Percentiles rank a stretch among this genome's conserved stretches.
phyloP scores from a whole-genome alignment of 805 yeast genomes.

The Vanderwaltozyma polyspora region DNA sequence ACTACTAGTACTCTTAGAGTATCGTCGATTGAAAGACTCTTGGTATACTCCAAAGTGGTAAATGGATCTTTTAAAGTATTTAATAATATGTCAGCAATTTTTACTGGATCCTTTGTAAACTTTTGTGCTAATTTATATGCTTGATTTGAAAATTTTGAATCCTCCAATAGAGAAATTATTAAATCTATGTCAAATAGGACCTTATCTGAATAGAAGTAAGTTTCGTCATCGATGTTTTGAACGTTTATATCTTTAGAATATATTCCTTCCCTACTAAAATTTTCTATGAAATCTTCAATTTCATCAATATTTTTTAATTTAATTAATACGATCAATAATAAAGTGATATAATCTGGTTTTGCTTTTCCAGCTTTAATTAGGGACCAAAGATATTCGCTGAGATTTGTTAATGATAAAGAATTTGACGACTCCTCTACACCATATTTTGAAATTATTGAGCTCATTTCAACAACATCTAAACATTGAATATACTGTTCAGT shows the following conservation, averaged over 20 bases:
- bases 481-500: slow-evolving; percentile 61
- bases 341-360: slow-evolving; percentile 69
- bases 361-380: slow-evolving; percentile 47
- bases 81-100: slow-evolving; percentile 65
- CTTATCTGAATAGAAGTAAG: slow-evolving; percentile 24
- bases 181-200: slow-evolving; percentile 49
- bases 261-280: slow-evolving; percentile 22
- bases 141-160: slow-evolving; percentile 52
- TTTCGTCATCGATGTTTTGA: slow-evolving; percentile 28
- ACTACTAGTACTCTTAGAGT: slow-evolving; percentile 59
- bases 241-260: slow-evolving; percentile 19
- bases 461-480: slow-evolving; percentile 45
- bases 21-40: slow-evolving; percentile 63
- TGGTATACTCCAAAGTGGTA: slow-evolving; percentile 53
- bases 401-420: slow-evolving; percentile 31
- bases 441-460: slow-evolving; percentile 68
- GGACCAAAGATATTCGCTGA: slow-evolving; percentile 53
- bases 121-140: slow-evolving; percentile 62
- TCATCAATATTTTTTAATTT: slow-evolving; percentile 55
- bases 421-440: slow-evolving; percentile 44
- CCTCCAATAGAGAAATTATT: slow-evolving; percentile 59
- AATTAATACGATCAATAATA: slow-evolving; percentile 68
- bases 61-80: slow-evolving; percentile 51
- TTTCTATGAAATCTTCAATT: slow-evolving; percentile 44
- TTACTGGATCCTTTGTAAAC: slow-evolving; percentile 53